Conservation (phyloP, 441 rosid species). For the Corymbia citriodora region DNA sequence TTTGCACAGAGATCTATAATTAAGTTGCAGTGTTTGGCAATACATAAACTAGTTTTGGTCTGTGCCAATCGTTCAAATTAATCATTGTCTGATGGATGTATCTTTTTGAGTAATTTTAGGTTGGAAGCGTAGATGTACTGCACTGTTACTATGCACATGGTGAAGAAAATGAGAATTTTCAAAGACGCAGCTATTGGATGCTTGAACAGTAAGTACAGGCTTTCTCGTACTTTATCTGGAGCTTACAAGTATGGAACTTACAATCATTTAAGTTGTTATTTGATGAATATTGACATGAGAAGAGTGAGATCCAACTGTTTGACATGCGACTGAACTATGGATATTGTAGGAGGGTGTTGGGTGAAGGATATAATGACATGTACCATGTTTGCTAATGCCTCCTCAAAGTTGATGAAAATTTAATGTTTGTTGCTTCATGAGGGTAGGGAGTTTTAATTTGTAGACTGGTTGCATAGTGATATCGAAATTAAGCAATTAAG, state of each 20-base stretch:
- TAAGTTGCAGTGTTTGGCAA: background rate
- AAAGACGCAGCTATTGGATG: slow-evolving; percentile 21
- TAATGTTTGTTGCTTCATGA: background rate
- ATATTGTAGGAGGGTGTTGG: background rate
- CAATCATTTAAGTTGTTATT: background rate
- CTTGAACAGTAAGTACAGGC: slow-evolving; percentile 13
- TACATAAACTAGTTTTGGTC: background rate
- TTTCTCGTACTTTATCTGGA: background rate
- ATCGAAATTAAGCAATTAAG: background rate
- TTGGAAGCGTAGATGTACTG: slow-evolving; percentile 21
- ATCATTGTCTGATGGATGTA: slow-evolving; percentile 3
- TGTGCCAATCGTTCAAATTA: background rate
- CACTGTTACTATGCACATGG: slow-evolving; percentile 24
- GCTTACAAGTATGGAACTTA: background rate
- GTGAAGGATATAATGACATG: background rate
- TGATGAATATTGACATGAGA: background rate
- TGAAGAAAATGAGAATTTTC: slow-evolving; percentile 14
- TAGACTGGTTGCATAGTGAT: background rate
- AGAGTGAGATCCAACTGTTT: background rate
- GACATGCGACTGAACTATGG: background rate
- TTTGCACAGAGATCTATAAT: background rate
- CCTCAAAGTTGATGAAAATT: background rate
- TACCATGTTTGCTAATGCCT: background rate
- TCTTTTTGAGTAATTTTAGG: slow-evolving; percentile 10
- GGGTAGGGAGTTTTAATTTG: background rate